A percentile compares a stretch with the other conserved stretches of the same genome.
Conservation (phyloP, 345 rosid species). For the Theobroma cacao region DNA sequence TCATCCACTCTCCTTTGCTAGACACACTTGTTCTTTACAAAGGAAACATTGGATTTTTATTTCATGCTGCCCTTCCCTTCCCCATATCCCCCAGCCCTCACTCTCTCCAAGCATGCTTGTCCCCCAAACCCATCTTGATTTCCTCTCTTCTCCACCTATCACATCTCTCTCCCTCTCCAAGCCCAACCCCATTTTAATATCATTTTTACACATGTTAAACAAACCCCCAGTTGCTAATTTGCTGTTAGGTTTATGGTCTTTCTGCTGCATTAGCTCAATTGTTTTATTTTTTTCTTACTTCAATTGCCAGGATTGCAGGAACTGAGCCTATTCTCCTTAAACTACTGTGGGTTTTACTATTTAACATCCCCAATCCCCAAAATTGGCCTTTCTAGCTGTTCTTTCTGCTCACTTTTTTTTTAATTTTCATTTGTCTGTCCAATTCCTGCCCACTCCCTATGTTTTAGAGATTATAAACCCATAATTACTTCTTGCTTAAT, state of each 20-base stretch:
- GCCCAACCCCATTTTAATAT: neutral
- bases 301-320: constrained; percentile 39
- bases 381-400: constrained; percentile 25
- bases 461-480: constrained; percentile 55
- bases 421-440: constrained; percentile 2
- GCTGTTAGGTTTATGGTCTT: neutral
- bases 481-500: constrained; percentile 39
- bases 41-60: constrained; percentile 55
- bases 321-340: constrained; percentile 22
- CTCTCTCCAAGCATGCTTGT: constrained; percentile 30
- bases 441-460: constrained; percentile 40
- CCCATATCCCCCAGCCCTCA: constrained; percentile 19
- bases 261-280: neutral
- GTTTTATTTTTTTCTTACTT: neutral
- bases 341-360: constrained; percentile 1
- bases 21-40: constrained; percentile 49
- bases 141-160: constrained; percentile 22
- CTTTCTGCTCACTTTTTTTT: neutral
- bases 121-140: constrained; percentile 15
- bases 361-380: constrained; percentile 33
- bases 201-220: no score
- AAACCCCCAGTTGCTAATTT: constrained; percentile 22
- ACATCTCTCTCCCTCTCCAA: neutral
- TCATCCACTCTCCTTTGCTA: constrained; percentile 43
- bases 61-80: constrained; percentile 33